Base-by-base conservation (phyloP, 371 early-diverging fungal species). In the Syncephalastrum racemosum region DNA sequence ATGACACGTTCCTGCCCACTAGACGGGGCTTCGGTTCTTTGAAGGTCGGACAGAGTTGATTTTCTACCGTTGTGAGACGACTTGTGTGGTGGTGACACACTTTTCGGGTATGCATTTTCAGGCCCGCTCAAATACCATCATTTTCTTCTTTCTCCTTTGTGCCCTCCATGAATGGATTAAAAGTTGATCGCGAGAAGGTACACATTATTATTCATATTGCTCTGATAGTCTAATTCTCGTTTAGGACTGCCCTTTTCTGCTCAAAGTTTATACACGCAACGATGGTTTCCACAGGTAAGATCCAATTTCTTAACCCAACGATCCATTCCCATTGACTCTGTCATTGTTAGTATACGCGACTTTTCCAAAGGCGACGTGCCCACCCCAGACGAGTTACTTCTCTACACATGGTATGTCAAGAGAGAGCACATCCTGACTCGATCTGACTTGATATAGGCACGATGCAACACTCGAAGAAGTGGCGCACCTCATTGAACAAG, bases 391-490 rank as follows among this genome's bases (percentile, higher is more conserved):
- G 87, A 87, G 69, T 50, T 84, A 16, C 70, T 73, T 23, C 50
- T 87, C 44, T 82, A 87, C 55, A 85, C 88, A 12, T 87, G 88
- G 87, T 85, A 74, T 20, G 56, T 44, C 6, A 25, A 13, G 20
- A 4, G 43, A 12, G 16, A 46, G n/a, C 41, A 14, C 18, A 40
- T 41, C 0, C 36, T 23, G 27, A 44, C 13, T 19, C 36, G 15
- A 53, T 52, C 16, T 22, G 48, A 15, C 39, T n/a, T 24, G 10
- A 54, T 36, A 4, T 46, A 87, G 88, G 88, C 83, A 74, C 57
- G 79, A 88, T 61, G 84, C 86, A 7, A 81, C 88, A 3, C 70
- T 88, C 39, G 77, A 82, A 47, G 88, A 88, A 72, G 62, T 88
- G 23, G 80, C 83, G 13, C 76, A 75, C 44, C 70, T 88, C 25